Evolutionary conservation across 2,329 filamentous ascomycete genomes (phyloP), one percentile per base, ranked within the genome.

Genomic region (Thermomyces lanuginosus): DNA sequence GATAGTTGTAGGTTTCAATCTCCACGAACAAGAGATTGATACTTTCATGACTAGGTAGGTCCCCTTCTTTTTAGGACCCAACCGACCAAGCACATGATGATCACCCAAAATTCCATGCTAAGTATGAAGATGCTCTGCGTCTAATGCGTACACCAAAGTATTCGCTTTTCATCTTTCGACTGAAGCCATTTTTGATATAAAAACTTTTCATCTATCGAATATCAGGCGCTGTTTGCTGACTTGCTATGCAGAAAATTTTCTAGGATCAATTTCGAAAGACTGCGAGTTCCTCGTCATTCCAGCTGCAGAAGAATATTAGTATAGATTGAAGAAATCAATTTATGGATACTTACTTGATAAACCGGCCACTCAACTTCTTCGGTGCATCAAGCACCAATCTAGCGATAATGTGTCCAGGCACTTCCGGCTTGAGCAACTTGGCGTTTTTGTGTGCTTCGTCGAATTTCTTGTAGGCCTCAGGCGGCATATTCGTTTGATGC

Each of bases 351-450:
- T 42, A 51, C 49, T 44, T 40, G 21, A 89, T 55, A 45, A 79
- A 83, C 42, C 72, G 72, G 15, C 89, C 89, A 43, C 67, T 84
- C 37, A 93, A 53, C 10, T 72, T 66, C 29, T 57, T 67, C 3
- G 67, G 61, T 4, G 72, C 78, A 24, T 66, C 60, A 9, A 80
- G 49, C 1, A 73, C 75, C 35, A 95, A 60, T 42, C 69, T 76
- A 3, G 83, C 84, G 53, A 95, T 86, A 8, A 93, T 81, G 51
- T 74, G 60, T 0, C 82, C 86, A 0, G 86, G 80, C 53, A 83
- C 76, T 42, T 92, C 81, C 0, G 84, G 81, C 52, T 66, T 72
- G 36, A 93, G 59, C 26, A 95, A 55, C 26, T 66, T 67, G 8
- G 83, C 83, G 4, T 67, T 63, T 37, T 72, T 65, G 46, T 83